Evolutionary conservation across 495 filamentous ascomycete species (phyloP).

Genomic region (Astrocystis sublimbata): DNA sequence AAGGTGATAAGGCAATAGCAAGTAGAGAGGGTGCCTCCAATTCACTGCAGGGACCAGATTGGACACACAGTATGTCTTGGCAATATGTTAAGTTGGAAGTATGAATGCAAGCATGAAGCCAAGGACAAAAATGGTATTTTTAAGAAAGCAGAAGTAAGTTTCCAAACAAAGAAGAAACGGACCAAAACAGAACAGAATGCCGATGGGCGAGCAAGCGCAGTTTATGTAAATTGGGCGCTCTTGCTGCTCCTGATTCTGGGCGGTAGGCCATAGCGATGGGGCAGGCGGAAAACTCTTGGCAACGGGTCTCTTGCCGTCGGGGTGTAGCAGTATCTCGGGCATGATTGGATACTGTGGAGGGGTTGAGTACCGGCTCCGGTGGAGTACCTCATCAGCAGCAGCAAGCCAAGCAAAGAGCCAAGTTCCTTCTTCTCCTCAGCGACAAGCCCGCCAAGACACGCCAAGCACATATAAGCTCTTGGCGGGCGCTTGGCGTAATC

Average conservation of each 20-base stretch:
- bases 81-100: constrained; percentile 7
- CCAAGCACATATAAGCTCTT: constrained; percentile 31
- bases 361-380: constrained; percentile 24
- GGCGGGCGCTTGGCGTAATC: constrained; percentile 29
- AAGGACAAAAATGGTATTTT: background rate
- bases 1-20: too few relatives aligned
- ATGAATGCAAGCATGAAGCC: background rate
- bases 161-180: constrained; percentile 23
- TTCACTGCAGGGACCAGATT: constrained; percentile 8
- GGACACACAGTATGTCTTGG: constrained; percentile 21
- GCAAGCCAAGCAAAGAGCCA: constrained; percentile 12
- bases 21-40: constrained; percentile 1
- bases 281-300: constrained; percentile 52
- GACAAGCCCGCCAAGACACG: constrained; percentile 32
- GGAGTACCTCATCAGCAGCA: constrained; percentile 22
- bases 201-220: constrained; percentile 34
- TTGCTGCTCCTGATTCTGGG: constrained; percentile 49
- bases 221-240: constrained; percentile 45
- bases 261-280: constrained; percentile 44
- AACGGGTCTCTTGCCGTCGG: constrained; percentile 29
- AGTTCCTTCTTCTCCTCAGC: constrained; percentile 30
- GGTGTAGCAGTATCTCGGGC: constrained; percentile 22
- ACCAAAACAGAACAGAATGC: constrained; percentile 17
- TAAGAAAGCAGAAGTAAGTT: constrained; percentile 10
- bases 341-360: constrained; percentile 29